phyloP scores from a whole-genome alignment of 2,329 filamentous ascomycete species.

The Colletotrichum scovillei region DNA sequence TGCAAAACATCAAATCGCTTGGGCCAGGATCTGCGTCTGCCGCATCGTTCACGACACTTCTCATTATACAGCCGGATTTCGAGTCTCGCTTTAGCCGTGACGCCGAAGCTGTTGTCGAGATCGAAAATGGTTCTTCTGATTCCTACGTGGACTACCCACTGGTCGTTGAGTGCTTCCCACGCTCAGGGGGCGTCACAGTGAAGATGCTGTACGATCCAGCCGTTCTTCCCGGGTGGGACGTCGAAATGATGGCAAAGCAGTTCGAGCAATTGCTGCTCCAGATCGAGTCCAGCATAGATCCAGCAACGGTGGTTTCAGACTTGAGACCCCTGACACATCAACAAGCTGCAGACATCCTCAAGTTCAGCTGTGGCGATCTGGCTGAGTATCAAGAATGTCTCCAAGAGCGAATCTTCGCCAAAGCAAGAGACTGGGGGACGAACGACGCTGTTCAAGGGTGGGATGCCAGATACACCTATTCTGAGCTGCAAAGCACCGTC shows the following conservation, averaged over 20 bases:
- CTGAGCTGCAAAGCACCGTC: slow-evolving; percentile 1
- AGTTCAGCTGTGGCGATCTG: slow-evolving; percentile 9
- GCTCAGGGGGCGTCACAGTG: slow-evolving; percentile 1
- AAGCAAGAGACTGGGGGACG: background rate
- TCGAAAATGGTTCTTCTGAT: background rate
- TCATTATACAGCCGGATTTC: slow-evolving; percentile 7
- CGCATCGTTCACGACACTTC: slow-evolving; percentile 6
- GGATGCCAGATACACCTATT: slow-evolving; percentile 7
- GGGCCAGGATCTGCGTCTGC: background rate
- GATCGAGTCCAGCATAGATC: background rate
- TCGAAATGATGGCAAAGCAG: slow-evolving; percentile 8
- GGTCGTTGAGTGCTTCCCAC: slow-evolving; percentile 4
- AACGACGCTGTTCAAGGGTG: slow-evolving; percentile 1
- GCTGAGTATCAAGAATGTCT: slow-evolving; percentile 6
- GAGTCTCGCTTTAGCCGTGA: background rate
- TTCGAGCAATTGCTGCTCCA: background rate
- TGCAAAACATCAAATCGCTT: too few species aligned
- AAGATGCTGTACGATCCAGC: slow-evolving; percentile 7
- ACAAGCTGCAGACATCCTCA: slow-evolving; percentile 7
- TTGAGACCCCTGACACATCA: slow-evolving; percentile 8
- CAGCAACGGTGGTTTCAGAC: background rate
- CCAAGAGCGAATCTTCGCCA: slow-evolving; percentile 1
- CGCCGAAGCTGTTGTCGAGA: background rate
- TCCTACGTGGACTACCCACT: slow-evolving; percentile 10
- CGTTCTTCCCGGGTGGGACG: background rate